phyloP scores from a whole-genome alignment of 352 stramenopile genomes.

The Phytophthora syringae region DNA sequence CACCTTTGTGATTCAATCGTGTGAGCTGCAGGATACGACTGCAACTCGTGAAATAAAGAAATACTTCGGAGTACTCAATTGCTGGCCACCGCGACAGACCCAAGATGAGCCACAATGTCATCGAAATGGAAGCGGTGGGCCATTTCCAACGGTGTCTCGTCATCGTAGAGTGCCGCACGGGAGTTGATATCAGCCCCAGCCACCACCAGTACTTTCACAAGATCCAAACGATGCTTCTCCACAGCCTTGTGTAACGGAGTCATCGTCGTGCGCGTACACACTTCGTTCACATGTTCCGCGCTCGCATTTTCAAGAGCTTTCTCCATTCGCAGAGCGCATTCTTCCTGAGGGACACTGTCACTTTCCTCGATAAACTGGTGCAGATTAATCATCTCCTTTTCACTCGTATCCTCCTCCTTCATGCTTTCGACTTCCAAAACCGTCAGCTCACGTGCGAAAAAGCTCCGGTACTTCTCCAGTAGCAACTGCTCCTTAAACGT shows the following conservation, averaged over 20 bases:
- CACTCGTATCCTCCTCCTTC: constrained; percentile 7
- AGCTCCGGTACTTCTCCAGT: constrained; percentile 57
- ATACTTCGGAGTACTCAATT: constrained; percentile 21
- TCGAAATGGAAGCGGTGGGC: constrained; percentile 58
- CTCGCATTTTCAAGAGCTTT: constrained; percentile 24
- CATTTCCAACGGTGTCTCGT: constrained; percentile 69
- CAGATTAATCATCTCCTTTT: constrained; percentile 32
- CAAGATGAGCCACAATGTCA: constrained; percentile 45
- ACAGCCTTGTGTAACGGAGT: constrained; percentile 74
- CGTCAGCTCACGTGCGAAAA: constrained; percentile 49
- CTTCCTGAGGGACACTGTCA: constrained; percentile 17
- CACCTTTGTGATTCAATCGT: too few relatives aligned
- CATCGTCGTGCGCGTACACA: constrained; percentile 65
- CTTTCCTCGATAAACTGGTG: constrained; percentile 53
- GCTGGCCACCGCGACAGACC: constrained; percentile 9
- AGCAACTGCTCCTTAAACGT: constrained; percentile 66
- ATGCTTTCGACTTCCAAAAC: constrained; percentile 34
- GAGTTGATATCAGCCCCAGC: constrained; percentile 49
- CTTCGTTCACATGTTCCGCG: constrained; percentile 36
- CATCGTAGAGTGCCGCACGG: constrained; percentile 59
- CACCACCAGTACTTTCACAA: constrained; percentile 53
- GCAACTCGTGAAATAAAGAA: constrained; percentile 35
- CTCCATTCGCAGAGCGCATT: constrained; percentile 14
- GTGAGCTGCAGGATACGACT: constrained; percentile 61
- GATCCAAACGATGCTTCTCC: constrained; percentile 57